phyloP scores from a whole-genome alignment of 306 rosid genomes.

The Alnus rubra region DNA sequence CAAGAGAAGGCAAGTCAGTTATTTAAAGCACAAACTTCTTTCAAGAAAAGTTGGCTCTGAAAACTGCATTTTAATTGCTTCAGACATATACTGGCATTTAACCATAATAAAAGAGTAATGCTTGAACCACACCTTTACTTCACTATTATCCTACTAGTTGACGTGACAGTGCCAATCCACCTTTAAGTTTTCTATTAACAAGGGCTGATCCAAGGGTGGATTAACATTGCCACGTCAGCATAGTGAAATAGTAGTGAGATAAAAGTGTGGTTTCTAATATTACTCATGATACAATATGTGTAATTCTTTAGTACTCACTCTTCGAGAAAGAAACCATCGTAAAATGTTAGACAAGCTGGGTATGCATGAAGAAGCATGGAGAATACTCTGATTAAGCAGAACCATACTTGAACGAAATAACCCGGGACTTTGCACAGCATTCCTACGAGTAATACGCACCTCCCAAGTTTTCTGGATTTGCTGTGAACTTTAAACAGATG shows the following conservation, averaged over 20 bases:
- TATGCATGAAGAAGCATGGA: conserved; percentile 15
- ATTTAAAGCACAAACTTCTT: too few relatives aligned
- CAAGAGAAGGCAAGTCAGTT: too few relatives aligned
- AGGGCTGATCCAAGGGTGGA: too few relatives aligned
- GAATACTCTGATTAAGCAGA: conserved; percentile 14
- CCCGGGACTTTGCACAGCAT: conserved; percentile 30
- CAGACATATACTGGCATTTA: too few relatives aligned
- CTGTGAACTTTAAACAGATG: conserved; percentile 67
- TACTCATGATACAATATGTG: not conserved
- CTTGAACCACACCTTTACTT: too few relatives aligned
- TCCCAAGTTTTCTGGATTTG: conserved; percentile 73
- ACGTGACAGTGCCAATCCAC: too few relatives aligned
- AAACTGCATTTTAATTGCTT: not conserved
- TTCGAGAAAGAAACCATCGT: not conserved
- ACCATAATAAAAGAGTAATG: too few relatives aligned
- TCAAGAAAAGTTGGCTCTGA: not conserved
- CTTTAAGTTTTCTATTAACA: too few relatives aligned
- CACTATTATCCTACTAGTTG: too few relatives aligned
- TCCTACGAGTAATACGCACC: conserved; percentile 57
- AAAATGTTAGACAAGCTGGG: not conserved
- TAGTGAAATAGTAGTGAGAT: too few relatives aligned
- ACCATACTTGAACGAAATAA: conserved; percentile 27
- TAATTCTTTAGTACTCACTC: not conserved
- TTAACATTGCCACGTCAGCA: too few relatives aligned
- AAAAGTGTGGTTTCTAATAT: too few relatives aligned